Conservation (phyloP, 208 protist genomes). For the Novymonas esmeraldas region DNA sequence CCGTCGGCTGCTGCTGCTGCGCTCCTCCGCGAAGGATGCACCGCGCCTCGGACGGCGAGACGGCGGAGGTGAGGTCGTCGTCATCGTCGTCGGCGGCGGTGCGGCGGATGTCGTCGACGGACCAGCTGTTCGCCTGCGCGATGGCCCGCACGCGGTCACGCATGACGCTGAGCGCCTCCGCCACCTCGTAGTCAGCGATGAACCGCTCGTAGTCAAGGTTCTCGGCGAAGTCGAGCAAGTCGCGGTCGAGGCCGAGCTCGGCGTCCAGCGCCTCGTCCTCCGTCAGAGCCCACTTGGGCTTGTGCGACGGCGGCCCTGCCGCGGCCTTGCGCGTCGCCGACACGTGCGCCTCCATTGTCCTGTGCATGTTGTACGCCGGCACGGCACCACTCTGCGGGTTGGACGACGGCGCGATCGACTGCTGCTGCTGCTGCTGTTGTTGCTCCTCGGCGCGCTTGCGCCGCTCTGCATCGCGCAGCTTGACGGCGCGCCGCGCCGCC, state of each 20-base stretch:
- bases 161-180: conserved; percentile 88
- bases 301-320: conserved; percentile 27
- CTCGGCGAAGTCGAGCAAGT: conserved; percentile 87
- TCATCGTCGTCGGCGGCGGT: conserved; percentile 42
- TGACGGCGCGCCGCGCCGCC: conserved; percentile 51
- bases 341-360: conserved; percentile 26
- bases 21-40: conserved; percentile 2
- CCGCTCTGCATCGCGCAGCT: conserved; percentile 39
- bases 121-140: conserved; percentile 77
- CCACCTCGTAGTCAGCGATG: conserved; percentile 90
- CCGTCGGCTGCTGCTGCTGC: conserved; percentile 7
- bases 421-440: conserved; percentile 10
- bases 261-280: conserved; percentile 90
- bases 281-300: conserved; percentile 93
- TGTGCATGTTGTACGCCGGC: conserved; percentile 45
- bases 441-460: conserved; percentile 26
- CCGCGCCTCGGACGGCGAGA: conserved; percentile 35
- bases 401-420: not conserved
- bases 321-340: conserved; percentile 9
- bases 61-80: conserved; percentile 40
- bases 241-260: conserved; percentile 67
- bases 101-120: conserved; percentile 65
- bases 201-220: conserved; percentile 91
- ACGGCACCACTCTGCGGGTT: not conserved
- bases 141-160: conserved; percentile 88